Base-by-base conservation (phyloP, 1,139 yeast genomes). In the Debaryomyces coudertii region DNA sequence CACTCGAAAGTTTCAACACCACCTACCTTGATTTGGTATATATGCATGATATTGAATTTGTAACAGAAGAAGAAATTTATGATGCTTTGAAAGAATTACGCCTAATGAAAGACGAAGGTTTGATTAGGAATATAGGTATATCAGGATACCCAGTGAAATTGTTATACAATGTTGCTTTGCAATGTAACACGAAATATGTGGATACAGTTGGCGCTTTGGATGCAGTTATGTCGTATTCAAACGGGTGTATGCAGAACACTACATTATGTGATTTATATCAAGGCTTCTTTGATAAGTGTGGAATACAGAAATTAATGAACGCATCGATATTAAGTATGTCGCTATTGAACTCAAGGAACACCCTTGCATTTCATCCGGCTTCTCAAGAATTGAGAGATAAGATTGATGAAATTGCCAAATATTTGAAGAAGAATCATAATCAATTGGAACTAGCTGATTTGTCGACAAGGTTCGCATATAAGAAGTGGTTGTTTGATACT, bases 311-410 rank as follows among this genome's bases (percentile, higher is more conserved):
- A 49, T 65, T 92, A 18, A 65, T 85, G 61, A 89, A 88, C 60
- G 97, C 95, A 1, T 87, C 96, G 0, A 90, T 95, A 36, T 72
- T 92, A 52, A 83, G 93, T 49, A 92, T 92, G 98, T 88, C 97
- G 2, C 66, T 92, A 47, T 71, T 92, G 47, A 76, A 96, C 51
- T 77, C 86, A 0, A 82, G 75, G 22, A 69, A 74, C 22, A 87
- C 97, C 1, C 87, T 80, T 52, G 59, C 74, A 1, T 92, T 90
- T 75, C 98, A 92, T 60, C 97, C 97, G 0, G 95, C 90, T 1
- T 66, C 84, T 0, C 55, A 63, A n/a, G 77, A 62, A n/a, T 70
- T 92, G 53, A 83, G 79, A 51, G 64, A 68, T 1, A 71, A 71
- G n/a, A 86, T 87, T 5, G 64, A 70, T 16, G 63, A 72, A 11